phyloP scores from a whole-genome alignment of 2,329 filamentous ascomycete species.

The Colletotrichum sp. region DNA sequence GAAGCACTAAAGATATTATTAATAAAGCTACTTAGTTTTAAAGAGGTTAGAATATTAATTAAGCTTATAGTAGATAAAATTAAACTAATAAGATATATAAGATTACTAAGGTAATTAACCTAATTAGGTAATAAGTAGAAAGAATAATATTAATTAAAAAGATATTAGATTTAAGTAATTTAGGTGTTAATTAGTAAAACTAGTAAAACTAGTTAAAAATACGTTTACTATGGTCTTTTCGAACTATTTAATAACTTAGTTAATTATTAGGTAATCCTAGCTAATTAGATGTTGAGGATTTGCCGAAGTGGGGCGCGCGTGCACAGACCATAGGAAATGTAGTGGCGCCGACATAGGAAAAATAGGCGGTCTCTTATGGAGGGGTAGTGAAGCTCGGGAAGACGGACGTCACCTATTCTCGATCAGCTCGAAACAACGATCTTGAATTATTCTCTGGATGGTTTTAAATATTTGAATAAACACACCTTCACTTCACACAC shows the following conservation, averaged over 20 bases:
- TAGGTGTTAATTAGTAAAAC: background rate
- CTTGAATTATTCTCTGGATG: background rate
- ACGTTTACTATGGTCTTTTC: background rate
- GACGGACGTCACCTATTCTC: background rate
- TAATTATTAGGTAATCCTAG: too few species aligned
- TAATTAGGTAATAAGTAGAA: background rate
- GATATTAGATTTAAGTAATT: background rate
- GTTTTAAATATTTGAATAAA: slow-evolving; percentile 14
- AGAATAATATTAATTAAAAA: background rate
- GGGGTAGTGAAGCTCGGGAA: background rate
- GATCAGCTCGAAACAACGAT: background rate
- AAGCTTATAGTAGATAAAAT: too few species aligned
- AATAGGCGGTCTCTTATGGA: background rate
- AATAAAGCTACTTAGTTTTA: background rate
- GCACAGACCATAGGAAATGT: background rate
- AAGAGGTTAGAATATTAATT: background rate
- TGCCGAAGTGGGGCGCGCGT: background rate
- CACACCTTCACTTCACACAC: slow-evolving; percentile 58
- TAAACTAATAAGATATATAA: background rate
- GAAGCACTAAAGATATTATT: background rate
- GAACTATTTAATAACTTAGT: background rate
- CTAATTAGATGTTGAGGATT: background rate
- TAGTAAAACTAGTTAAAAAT: background rate
- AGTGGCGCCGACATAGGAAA: background rate
- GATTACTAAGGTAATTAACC: background rate